Conservation (phyloP, 2,329 filamentous ascomycete genomes). For the Hypoxylon sp. region DNA sequence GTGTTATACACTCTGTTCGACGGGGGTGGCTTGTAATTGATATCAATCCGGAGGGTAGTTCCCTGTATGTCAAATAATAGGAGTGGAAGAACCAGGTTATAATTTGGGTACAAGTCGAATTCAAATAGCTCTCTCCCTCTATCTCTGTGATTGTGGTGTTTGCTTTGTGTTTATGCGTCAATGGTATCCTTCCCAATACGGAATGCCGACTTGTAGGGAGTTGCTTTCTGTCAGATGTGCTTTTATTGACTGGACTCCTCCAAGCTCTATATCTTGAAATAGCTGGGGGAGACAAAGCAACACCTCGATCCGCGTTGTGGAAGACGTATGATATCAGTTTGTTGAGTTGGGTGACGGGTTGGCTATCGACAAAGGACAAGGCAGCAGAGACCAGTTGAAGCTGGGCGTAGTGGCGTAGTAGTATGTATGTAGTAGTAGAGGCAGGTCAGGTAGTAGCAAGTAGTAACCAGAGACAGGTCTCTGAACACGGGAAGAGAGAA, state of each 20-base stretch:
- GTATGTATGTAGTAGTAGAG: neutral
- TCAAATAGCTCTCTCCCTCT: neutral
- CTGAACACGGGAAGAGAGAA: slow-evolving; percentile 25
- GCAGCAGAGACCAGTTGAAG: neutral
- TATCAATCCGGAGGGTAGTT: neutral
- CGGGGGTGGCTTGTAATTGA: slow-evolving; percentile 8
- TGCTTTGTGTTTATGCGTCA: slow-evolving; percentile 8
- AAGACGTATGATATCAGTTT: slow-evolving; percentile 8
- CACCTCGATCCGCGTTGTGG: neutral
- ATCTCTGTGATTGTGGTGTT: slow-evolving; percentile 5
- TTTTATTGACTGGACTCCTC: neutral
- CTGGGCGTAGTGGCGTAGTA: slow-evolving; percentile 1
- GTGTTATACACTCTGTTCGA: slow-evolving; percentile 14
- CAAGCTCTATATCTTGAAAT: slow-evolving; percentile 12
- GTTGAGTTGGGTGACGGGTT: neutral
- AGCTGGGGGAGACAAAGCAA: slow-evolving; percentile 14
- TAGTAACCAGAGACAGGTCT: slow-evolving; percentile 13
- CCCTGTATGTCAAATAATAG: neutral
- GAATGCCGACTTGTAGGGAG: slow-evolving; percentile 18
- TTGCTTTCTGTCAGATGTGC: neutral
- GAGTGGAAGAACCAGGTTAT: slow-evolving; percentile 4
- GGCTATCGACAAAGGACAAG: slow-evolving; percentile 13
- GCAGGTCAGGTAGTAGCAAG: neutral
- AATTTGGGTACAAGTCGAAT: slow-evolving; percentile 17
- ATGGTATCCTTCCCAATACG: slow-evolving; percentile 9